These are phyloP conservation scores for Colletotrichum sp. DNA, from an alignment of 2,329 filamentous ascomycete genomes.

Conservation along the genomic window DNA sequence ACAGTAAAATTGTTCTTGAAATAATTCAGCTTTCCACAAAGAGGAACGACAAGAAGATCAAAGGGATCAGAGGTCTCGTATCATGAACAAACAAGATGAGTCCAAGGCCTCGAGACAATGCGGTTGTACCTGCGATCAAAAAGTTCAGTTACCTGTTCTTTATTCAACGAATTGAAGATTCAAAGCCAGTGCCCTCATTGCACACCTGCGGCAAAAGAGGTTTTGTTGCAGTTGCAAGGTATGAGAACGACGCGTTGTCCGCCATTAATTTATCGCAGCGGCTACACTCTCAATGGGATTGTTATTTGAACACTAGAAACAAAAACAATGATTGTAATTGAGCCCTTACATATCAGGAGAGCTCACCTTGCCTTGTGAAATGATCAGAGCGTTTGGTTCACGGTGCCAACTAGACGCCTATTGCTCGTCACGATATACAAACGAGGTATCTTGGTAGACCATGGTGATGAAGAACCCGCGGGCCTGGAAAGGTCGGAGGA, in stretches of 20 bases:
- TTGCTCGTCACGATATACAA: neutral
- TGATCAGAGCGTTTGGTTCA: neutral
- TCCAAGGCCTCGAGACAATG: neutral
- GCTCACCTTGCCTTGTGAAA: neutral
- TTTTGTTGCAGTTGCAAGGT: neutral
- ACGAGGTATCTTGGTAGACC: neutral
- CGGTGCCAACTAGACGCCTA: neutral
- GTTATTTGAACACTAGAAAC: neutral
- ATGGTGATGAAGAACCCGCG: neutral
- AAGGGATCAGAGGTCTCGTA: neutral
- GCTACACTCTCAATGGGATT: neutral
- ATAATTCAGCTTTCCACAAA: neutral
- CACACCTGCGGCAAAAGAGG: neutral
- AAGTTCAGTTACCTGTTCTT: neutral
- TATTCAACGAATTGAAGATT: neutral
- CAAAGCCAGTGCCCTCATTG: neutral
- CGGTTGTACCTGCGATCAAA: neutral
- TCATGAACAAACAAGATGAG: neutral
- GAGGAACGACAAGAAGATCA: neutral
- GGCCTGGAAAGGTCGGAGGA: neutral
- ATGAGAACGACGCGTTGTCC: neutral
- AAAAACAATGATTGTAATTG: neutral
- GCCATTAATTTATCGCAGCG: neutral
- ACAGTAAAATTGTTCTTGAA: neutral
- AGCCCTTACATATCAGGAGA: neutral